Evolutionary conservation across 768 basidiomycete genomes (phyloP), one percentile per base, ranked within the genome.

Genomic region (Suillus weaverae): DNA sequence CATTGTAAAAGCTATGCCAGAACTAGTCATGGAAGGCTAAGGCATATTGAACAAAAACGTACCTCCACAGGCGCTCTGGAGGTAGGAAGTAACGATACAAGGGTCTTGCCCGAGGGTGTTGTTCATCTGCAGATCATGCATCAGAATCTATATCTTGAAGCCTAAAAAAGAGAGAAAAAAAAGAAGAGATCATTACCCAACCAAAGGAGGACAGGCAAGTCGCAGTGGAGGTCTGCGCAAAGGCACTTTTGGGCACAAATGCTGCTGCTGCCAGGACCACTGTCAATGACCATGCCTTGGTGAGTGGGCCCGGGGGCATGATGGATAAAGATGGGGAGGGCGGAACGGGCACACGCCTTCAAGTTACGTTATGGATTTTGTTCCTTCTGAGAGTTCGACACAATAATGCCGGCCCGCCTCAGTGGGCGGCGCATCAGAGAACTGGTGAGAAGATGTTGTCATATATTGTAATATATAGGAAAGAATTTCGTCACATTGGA

Each of bases 41-140:
- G 64, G 67, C 71, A 18, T 35, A 13, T 10, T 59, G 65, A 5
- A 43, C 55, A 50, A 62, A 35, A 20, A 74, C 82, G 64, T 66
- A 85, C 83, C 68, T 39, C 80, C 79, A 53, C 84, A 86, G 0
- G 76, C 77, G 36, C 80, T 75, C 46, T 81, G 67, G 2, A 85
- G 71, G 50, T 79, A 79, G 2, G 83, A 78, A 14, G 81, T 72
- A 26, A 86, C 72, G 14, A 78, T 46, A 67, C 84, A 86, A 32
- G 84, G 83, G 16, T 74, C 81, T 64, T 85, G 79, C 46, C 72
- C 71, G 57, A 78, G 76, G 22, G 82, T 83, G 64, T 86, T 86
- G 57, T 60, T 20, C 75, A 77, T 74, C 74, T 76, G 22, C 30
- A 18, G 7, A 20, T 13, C 54, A 62, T 32, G 53, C 18, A 48